These are phyloP conservation scores for Trichomonas gallinae DNA, from an alignment of 208 protist species.

Conservation along the genomic window DNA sequence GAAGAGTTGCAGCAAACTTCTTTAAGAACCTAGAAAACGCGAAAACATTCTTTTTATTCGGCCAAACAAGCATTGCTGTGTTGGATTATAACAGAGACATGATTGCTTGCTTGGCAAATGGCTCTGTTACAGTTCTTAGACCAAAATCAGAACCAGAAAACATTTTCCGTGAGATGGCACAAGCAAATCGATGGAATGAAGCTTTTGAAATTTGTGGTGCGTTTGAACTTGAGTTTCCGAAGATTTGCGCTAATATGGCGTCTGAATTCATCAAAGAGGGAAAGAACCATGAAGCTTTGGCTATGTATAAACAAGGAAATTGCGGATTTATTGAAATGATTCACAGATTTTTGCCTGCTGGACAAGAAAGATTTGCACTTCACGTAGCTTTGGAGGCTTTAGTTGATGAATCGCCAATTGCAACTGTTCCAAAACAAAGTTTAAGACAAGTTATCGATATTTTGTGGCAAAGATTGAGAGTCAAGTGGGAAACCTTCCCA, in stretches of 20 bases:
- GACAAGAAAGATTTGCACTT: not conserved
- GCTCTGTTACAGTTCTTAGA: not conserved
- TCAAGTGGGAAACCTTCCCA: not conserved
- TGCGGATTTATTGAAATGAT: not conserved
- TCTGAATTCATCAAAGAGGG: not conserved
- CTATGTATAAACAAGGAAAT: not conserved
- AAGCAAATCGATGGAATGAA: not conserved
- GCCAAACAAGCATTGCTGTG: not conserved
- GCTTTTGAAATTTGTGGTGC: not conserved
- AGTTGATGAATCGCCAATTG: not conserved
- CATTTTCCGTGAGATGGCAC: not conserved
- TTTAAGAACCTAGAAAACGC: not conserved
- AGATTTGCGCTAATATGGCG: not conserved
- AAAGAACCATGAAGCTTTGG: not conserved
- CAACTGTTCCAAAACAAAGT: not conserved
- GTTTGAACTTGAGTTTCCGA: not conserved
- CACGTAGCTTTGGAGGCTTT: not conserved
- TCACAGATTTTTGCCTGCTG: not conserved
- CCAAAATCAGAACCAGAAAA: not conserved
- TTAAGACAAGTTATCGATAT: not conserved
- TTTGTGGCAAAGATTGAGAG: not conserved
- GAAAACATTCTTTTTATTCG: not conserved
- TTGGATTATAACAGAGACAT: not conserved
- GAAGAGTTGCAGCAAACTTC: not conserved
- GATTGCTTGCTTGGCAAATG: not conserved